Evolutionary conservation across 129 eudicot species (phyloP), one percentile per base, ranked within the genome.

Genomic region (Cynara cardunculus): DNA sequence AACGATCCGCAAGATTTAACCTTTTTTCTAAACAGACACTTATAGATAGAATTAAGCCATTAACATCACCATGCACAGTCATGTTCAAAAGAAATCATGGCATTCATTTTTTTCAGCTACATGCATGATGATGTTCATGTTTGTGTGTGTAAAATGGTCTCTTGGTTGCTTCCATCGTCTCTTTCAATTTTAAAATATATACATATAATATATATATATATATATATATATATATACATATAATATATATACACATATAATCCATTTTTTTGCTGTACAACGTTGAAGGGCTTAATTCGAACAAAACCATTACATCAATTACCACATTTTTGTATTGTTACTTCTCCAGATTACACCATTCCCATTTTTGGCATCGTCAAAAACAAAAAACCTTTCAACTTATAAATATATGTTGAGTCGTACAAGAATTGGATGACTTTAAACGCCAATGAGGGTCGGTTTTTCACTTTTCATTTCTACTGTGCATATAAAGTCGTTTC

Each of bases 121-220:
- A 5, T 18, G 11, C 62, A 80, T 72, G 73, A 80, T 80, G 32
- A 30, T 78, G 73, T 64, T 64, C 74, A 73, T 80, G 73, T 56
- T 56, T 56, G 65, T 64, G 68, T 73, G 30, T 41, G 79, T 69
- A 68, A 80, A 61, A 22, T 1, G 7, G 46, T 79, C 83, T 71
- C 73, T 80, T 80, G 71, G 35, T 22, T 16, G 77, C 37, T 62
- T 71, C 83, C 35, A 18, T 53, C 62, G 34, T 72, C 14, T 71
- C 35, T 34, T 71, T 13, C 49, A 16, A 14, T 35, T 69, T 69
- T 32, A 49, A 32, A 27, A 71, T 53, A 71, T 5, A 13, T 49
- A 21, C 25, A 9, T 8, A 0, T 18, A 19, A 41, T 11, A 4
- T 28, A 30, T 7, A 16, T 30, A 18, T 0, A 30, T 4, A 12